Conservation (phyloP, 2,329 filamentous ascomycete species). For the Penicillium sp. region DNA sequence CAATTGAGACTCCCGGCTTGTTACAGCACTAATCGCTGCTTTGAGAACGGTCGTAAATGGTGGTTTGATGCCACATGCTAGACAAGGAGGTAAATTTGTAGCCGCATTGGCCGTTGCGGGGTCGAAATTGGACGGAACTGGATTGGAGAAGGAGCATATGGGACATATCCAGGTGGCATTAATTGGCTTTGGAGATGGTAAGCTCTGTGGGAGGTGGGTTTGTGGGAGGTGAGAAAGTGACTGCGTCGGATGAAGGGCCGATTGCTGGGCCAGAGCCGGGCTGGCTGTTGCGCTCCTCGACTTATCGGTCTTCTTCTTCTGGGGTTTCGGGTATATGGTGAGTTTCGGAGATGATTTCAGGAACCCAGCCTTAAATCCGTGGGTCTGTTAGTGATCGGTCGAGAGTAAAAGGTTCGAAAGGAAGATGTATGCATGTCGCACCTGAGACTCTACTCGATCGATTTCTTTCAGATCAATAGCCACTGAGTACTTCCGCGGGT, state of each 20-base stretch:
- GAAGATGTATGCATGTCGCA: slow-evolving; percentile 37
- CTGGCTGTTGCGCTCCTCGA: slow-evolving; percentile 55
- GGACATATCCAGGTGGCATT: slow-evolving; percentile 89
- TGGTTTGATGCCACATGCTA: slow-evolving; percentile 92
- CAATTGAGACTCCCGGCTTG: slow-evolving; percentile 42
- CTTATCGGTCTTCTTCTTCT: slow-evolving; percentile 60
- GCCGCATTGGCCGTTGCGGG: slow-evolving; percentile 74
- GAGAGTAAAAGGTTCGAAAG: slow-evolving; percentile 15
- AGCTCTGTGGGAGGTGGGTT: slow-evolving; percentile 34
- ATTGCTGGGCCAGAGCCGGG: slow-evolving; percentile 26
- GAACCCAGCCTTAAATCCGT: slow-evolving; percentile 68
- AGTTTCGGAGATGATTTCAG: slow-evolving; percentile 94
- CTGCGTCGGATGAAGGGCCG: slow-evolving; percentile 36
- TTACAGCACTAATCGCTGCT: slow-evolving; percentile 74
- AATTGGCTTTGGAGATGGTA: slow-evolving; percentile 39
- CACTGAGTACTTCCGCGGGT: slow-evolving; percentile 80
- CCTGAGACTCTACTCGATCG: slow-evolving; percentile 86
- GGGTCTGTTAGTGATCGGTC: not conserved
- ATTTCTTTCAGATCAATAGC: slow-evolving; percentile 87
- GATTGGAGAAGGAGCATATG: slow-evolving; percentile 93
- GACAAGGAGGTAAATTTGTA: slow-evolving; percentile 79
- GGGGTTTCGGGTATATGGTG: slow-evolving; percentile 78
- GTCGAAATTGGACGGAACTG: slow-evolving; percentile 90
- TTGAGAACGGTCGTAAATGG: slow-evolving; percentile 79
- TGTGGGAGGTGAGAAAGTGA: slow-evolving; percentile 34